A percentile compares a stretch with the other conserved stretches of the same genome.
phyloP scores from a whole-genome alignment of 768 basidiomycete genomes.

The Termitomyces sp. region DNA sequence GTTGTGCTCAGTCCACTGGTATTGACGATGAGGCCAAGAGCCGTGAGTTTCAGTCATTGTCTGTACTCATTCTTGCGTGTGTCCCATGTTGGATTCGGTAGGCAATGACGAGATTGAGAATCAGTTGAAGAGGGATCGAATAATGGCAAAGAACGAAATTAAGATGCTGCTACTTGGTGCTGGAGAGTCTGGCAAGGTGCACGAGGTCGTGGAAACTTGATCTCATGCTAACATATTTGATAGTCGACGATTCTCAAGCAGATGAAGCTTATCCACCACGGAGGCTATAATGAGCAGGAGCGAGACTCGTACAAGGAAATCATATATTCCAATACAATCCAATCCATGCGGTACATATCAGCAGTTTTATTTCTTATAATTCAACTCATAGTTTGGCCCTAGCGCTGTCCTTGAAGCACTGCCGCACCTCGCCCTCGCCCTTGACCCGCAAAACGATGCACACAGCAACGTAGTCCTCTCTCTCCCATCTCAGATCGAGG shows the following conservation, averaged over 20 bases:
- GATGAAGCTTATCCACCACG: conserved; percentile 1
- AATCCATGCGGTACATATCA: conserved; percentile 76
- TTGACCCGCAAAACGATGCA: conserved; percentile 65
- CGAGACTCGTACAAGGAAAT: conserved; percentile 88
- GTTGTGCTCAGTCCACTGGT: conserved; percentile 65
- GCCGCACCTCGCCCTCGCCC: conserved; percentile 71
- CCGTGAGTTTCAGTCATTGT: conserved; percentile 41
- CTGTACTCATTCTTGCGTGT: background rate
- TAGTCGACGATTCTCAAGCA: background rate
- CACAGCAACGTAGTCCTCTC: conserved; percentile 62
- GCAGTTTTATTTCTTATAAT: background rate
- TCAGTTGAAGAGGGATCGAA: conserved; percentile 83
- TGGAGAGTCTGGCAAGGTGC: conserved; percentile 92
- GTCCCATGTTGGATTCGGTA: conserved; percentile 18
- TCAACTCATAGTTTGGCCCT: background rate
- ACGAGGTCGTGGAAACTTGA: conserved; percentile 9
- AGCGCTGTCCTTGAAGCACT: conserved; percentile 70
- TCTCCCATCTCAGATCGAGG: conserved; percentile 74
- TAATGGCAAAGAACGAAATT: conserved; percentile 90
- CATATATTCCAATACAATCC: conserved; percentile 83
- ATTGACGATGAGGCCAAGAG: conserved; percentile 80
- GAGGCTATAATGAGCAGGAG: background rate
- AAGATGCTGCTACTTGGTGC: conserved; percentile 96
- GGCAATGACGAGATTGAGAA: conserved; percentile 92
- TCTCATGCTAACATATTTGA: background rate